These are phyloP conservation scores for Magnusiomyces suaveolens DNA, from an alignment of 1,139 yeast species.

Conservation along the genomic window DNA sequence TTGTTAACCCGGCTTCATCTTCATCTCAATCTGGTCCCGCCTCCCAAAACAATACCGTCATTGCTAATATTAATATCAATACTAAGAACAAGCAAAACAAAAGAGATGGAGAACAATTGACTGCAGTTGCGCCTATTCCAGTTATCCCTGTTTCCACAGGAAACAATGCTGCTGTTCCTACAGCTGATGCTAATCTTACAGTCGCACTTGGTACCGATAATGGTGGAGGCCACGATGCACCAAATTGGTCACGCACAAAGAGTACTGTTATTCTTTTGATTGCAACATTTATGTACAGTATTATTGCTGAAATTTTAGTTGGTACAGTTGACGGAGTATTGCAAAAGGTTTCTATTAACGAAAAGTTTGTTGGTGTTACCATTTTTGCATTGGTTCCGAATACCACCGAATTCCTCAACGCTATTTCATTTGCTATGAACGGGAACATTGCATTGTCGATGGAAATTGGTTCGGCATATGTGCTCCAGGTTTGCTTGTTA, in stretches of 20 bases:
- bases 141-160: no score
- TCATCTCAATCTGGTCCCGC: no score
- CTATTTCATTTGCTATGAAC: constrained; percentile 90
- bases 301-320: constrained; percentile 90
- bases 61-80: not conserved
- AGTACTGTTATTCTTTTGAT: constrained; percentile 75
- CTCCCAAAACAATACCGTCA: no score
- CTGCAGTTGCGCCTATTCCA: not conserved
- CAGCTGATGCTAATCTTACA: constrained; percentile 4
- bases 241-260: constrained; percentile 88
- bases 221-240: constrained; percentile 84
- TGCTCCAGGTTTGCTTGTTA: constrained; percentile 86
- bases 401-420: constrained; percentile 93
- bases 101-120: not conserved
- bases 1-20: constrained; percentile 7
- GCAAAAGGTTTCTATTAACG: constrained; percentile 64
- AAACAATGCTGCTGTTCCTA: no score
- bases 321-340: constrained; percentile 89
- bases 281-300: constrained; percentile 80
- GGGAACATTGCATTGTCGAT: constrained; percentile 86
- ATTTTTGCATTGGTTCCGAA: constrained; percentile 94
- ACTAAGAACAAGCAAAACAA: not conserved
- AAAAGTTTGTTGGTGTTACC: constrained; percentile 85
- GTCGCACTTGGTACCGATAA: constrained; percentile 16
- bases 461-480: constrained; percentile 98